A percentile compares a stretch with the other conserved stretches of the same genome.
phyloP scores from a whole-genome alignment of 106 monocot genomes.

The Vanilla planifolia region DNA sequence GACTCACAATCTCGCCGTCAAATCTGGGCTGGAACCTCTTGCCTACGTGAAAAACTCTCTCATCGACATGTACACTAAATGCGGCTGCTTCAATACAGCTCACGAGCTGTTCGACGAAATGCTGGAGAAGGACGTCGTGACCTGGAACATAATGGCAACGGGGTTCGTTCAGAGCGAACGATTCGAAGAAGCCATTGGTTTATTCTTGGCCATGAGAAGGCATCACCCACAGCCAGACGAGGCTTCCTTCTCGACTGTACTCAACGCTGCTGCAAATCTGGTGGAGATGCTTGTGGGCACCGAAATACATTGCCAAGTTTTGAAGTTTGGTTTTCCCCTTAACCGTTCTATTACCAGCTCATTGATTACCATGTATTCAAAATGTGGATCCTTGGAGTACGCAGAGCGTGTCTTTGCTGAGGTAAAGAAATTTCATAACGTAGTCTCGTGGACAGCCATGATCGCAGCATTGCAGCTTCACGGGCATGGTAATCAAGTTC shows the following conservation, averaged over 20 bases:
- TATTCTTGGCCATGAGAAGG: background rate
- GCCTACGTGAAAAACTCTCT: conserved; percentile 42
- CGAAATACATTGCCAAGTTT: conserved; percentile 1
- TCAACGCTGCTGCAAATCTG: background rate
- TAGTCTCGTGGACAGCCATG: conserved; percentile 70
- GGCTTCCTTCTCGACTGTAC: background rate
- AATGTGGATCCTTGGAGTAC: background rate
- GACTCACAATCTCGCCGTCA: conserved; percentile 37
- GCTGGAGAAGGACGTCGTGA: conserved; percentile 39
- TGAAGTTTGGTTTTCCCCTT: background rate
- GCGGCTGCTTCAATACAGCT: conserved; percentile 44
- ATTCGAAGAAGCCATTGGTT: background rate
- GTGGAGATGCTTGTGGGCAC: background rate
- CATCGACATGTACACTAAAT: conserved; percentile 58
- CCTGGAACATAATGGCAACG: conserved; percentile 61
- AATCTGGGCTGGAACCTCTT: conserved; percentile 17
- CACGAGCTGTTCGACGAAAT: conserved; percentile 29
- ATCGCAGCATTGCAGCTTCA: conserved; percentile 55
- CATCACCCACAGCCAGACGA: background rate
- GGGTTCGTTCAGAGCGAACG: conserved; percentile 8
- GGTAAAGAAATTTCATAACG: conserved; percentile 2
- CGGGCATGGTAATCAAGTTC: conserved; percentile 21
- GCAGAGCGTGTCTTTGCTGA: background rate
- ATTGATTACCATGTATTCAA: conserved; percentile 1
- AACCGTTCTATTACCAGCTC: background rate